These are phyloP conservation scores for Globisporangium paroecandrum DNA, from an alignment of 352 stramenopile species.

Conservation along the genomic window DNA sequence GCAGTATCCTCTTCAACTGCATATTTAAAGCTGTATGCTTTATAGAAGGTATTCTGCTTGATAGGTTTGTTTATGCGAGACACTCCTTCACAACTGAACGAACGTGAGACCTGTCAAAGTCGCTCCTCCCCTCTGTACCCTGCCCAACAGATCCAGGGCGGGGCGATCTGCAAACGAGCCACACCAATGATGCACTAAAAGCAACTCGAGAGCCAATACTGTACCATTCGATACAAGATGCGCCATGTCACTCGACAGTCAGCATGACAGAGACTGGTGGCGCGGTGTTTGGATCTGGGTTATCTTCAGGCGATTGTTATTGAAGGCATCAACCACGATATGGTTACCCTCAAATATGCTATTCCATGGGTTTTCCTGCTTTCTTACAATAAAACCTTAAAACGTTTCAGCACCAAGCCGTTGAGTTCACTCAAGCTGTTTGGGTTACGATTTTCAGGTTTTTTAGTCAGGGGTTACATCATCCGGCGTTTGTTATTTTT, in stretches of 20 bases:
- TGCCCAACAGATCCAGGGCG: neutral
- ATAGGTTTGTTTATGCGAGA: neutral
- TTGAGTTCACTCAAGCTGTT: neutral
- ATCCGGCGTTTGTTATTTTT: neutral
- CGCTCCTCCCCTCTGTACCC: neutral
- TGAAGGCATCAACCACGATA: neutral
- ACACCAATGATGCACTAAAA: neutral
- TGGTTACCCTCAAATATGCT: neutral
- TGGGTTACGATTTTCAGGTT: neutral
- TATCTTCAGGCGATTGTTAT: neutral
- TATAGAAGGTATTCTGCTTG: neutral
- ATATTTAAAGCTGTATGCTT: neutral
- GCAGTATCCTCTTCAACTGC: neutral
- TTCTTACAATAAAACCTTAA: neutral
- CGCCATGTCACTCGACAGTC: neutral
- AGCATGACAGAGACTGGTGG: neutral
- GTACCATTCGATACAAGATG: neutral
- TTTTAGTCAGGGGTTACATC: neutral
- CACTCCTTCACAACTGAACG: conserved; percentile 5
- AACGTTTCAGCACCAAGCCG: neutral
- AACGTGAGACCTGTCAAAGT: neutral
- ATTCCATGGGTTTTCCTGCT: neutral
- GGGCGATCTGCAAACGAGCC: neutral
- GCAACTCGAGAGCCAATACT: neutral
- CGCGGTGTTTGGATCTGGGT: neutral